A percentile compares a stretch with the other conserved stretches of the same genome.
Evolutionary conservation across 257 asterid genomes (phyloP).

Genomic region (Ilex aquifolium): DNA sequence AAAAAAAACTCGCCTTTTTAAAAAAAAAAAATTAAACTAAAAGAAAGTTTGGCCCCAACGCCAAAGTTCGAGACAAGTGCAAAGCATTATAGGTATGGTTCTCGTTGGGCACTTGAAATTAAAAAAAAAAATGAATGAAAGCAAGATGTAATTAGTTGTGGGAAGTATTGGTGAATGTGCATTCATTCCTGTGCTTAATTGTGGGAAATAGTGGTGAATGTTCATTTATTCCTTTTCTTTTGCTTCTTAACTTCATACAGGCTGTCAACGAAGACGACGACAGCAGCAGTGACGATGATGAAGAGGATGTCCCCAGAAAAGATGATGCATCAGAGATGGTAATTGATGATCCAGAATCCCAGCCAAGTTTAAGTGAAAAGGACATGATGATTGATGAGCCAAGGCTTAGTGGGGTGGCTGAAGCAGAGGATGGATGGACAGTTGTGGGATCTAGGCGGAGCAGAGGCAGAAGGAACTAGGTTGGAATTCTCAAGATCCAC

Average conservation of each 20-base stretch:
- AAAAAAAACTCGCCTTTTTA: too few species aligned
- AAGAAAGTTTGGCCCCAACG: too few species aligned
- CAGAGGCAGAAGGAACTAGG: slow-evolving; percentile 33
- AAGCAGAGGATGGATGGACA: slow-evolving; percentile 52
- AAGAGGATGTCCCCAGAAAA: slow-evolving; percentile 11
- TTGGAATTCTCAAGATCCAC: too few species aligned
- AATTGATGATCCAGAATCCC: slow-evolving; percentile 32
- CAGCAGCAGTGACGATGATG: neutral
- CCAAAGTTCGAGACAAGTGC: too few species aligned
- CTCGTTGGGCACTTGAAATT: too few species aligned
- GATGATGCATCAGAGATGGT: slow-evolving; percentile 18
- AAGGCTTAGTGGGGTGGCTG: slow-evolving; percentile 13
- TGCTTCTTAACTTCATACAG: neutral
- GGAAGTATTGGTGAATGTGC: too few species aligned
- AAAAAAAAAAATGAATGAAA: too few species aligned
- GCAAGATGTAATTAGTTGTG: too few species aligned
- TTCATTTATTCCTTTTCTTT: neutral
- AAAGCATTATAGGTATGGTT: too few species aligned
- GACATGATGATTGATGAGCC: slow-evolving; percentile 12
- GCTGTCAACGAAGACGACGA: slow-evolving; percentile 29
- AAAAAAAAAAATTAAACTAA: too few species aligned
- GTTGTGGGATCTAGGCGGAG: slow-evolving; percentile 35
- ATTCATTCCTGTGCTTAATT: too few species aligned
- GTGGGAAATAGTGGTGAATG: neutral
- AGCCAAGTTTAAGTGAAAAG: slow-evolving; percentile 10